Evolutionary conservation across 768 basidiomycete species (phyloP).

Genomic region (Rhizopogon vinicolor): DNA sequence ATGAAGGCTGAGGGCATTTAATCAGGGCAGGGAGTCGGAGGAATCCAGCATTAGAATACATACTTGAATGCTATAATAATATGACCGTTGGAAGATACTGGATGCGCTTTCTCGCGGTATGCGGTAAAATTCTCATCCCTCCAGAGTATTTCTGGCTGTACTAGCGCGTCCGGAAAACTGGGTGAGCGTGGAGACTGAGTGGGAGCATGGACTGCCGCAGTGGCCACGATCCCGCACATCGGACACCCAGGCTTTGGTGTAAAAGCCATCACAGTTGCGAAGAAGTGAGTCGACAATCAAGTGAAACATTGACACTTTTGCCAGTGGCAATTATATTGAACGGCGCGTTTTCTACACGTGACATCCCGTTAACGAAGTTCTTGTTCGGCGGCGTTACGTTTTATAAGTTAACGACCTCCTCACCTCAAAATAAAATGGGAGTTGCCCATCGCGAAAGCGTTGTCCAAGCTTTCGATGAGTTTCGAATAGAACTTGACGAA

Average conservation of each 20-base stretch:
- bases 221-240: slow-evolving; percentile 68
- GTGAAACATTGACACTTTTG: too few species aligned
- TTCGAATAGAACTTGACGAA: slow-evolving; percentile 73
- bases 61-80: slow-evolving; percentile 75
- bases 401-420: too few species aligned
- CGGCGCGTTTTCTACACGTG: too few species aligned
- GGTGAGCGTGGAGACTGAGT: slow-evolving; percentile 42
- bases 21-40: slow-evolving; percentile 40
- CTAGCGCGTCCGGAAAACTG: slow-evolving; percentile 41
- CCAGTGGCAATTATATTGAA: too few species aligned
- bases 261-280: slow-evolving; percentile 39
- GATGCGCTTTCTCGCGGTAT: slow-evolving; percentile 65
- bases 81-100: slow-evolving; percentile 71
- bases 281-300: background rate
- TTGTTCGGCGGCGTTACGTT: too few species aligned
- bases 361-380: background rate
- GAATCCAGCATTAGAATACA: slow-evolving; percentile 22
- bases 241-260: slow-evolving; percentile 67
- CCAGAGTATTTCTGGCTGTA: slow-evolving; percentile 62
- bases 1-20: slow-evolving; percentile 49
- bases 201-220: slow-evolving; percentile 39
- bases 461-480: slow-evolving; percentile 44
- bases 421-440: background rate
- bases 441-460: background rate
- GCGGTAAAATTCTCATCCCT: slow-evolving; percentile 74